Percentiles rank a stretch among this genome's conserved stretches.
Conservation (phyloP, 148 eudicot genomes). For the Gaultheria prostrata region DNA sequence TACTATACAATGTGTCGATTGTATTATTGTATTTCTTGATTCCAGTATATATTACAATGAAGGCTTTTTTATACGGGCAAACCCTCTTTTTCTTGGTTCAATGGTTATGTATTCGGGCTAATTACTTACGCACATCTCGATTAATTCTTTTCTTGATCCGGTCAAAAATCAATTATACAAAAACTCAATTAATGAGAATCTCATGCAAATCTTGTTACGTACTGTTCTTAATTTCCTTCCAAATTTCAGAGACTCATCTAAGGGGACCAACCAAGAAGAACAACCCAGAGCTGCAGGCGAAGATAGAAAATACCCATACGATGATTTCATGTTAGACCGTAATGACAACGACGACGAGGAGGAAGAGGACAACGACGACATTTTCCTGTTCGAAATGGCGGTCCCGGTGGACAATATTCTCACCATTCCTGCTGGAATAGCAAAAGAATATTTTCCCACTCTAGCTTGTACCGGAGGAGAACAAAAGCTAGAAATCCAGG, state of each 20-base stretch:
- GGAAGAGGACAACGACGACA: neutral
- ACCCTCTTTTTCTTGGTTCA: too few relatives aligned
- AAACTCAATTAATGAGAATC: neutral
- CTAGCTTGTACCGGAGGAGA: neutral
- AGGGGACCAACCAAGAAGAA: neutral
- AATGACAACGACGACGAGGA: neutral
- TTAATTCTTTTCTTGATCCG: too few relatives aligned
- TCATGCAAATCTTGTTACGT: neutral
- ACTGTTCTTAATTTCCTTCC: neutral
- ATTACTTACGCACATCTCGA: too few relatives aligned
- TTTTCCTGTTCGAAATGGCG: neutral
- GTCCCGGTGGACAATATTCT: neutral
- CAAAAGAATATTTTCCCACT: neutral
- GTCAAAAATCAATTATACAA: too few relatives aligned
- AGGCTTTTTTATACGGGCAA: neutral
- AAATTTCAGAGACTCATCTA: neutral
- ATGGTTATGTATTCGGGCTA: too few relatives aligned
- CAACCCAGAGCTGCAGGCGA: neutral
- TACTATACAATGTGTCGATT: too few relatives aligned
- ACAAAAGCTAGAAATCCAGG: neutral
- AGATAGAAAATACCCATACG: neutral
- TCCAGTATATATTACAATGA: neutral
- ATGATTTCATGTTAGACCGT: neutral
- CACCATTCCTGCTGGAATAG: neutral
- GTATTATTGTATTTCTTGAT: neutral